phyloP scores from a whole-genome alignment of 2,329 filamentous ascomycete species.

The Macrophomina phaseolina region DNA sequence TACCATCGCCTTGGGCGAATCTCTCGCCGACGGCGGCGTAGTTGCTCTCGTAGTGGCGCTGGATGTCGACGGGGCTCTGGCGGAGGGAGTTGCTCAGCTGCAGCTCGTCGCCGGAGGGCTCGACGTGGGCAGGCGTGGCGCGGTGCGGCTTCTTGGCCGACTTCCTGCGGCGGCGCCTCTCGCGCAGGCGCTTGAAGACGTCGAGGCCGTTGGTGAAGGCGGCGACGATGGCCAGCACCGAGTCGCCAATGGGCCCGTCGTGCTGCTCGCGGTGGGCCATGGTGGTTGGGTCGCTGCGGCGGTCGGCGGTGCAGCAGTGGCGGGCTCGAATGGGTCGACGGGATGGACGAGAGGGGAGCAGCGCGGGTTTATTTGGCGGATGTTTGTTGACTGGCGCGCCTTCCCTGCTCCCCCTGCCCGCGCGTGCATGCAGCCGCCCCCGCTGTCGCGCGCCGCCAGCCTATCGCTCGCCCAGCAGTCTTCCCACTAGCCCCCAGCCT shows the following conservation, averaged over 20 bases:
- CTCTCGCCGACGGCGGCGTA: constrained; percentile 44
- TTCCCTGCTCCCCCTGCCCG: not conserved
- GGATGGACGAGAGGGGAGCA: not conserved
- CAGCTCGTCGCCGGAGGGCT: constrained; percentile 41
- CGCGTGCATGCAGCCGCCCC: constrained; percentile 19
- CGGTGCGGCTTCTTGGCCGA: constrained; percentile 26
- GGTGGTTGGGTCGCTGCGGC: constrained; percentile 9
- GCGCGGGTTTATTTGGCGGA: constrained; percentile 12
- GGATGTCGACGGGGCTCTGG: constrained; percentile 50
- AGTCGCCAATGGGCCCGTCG: constrained; percentile 14
- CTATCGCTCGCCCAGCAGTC: constrained; percentile 10
- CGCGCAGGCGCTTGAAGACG: constrained; percentile 51
- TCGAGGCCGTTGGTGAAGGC: constrained; percentile 54
- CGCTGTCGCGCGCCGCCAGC: constrained; percentile 16
- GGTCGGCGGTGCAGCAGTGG: not conserved
- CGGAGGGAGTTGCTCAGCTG: constrained; percentile 48
- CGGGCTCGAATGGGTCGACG: not conserved
- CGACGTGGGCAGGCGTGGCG: not conserved
- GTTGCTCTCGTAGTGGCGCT: constrained; percentile 48
- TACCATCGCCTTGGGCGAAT: constrained; percentile 54
- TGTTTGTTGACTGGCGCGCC: constrained; percentile 16
- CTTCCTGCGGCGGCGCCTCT: constrained; percentile 41
- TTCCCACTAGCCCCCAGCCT: constrained; percentile 19
- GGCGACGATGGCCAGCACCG: constrained; percentile 50
- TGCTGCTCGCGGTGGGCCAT: constrained; percentile 21